phyloP scores from a whole-genome alignment of 2,329 filamentous ascomycete species.

The Chaetomiaceae sp. region DNA sequence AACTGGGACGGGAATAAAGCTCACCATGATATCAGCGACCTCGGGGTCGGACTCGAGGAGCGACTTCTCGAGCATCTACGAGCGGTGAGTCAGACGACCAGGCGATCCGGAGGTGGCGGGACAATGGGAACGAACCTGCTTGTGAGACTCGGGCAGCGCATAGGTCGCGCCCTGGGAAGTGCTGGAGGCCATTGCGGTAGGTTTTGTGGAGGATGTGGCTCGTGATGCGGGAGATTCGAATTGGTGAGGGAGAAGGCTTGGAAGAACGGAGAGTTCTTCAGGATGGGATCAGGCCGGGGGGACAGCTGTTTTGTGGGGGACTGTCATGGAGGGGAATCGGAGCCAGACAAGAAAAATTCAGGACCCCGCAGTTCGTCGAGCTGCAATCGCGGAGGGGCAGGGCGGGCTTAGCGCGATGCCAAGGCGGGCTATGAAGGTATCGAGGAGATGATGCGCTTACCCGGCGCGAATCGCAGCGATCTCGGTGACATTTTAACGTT shows the following conservation, averaged over 20 bases:
- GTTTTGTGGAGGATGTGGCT: not conserved
- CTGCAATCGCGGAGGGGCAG: conserved; percentile 15
- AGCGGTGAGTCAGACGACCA: conserved; percentile 28
- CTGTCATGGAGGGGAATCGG: conserved; percentile 15
- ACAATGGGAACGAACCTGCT: conserved; percentile 41
- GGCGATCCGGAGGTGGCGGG: conserved; percentile 9
- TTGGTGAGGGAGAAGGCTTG: not conserved
- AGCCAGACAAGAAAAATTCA: conserved; percentile 20
- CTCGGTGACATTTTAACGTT: no score
- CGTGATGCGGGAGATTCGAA: not conserved
- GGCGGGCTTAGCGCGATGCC: not conserved
- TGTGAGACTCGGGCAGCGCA: conserved; percentile 51
- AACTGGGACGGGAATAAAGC: conserved; percentile 28
- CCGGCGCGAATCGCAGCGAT: conserved; percentile 9
- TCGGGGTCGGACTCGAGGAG: conserved; percentile 88
- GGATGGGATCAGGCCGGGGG: not conserved
- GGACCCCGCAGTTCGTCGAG: conserved; percentile 16
- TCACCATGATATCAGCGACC: conserved; percentile 94
- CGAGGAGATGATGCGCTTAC: conserved; percentile 8
- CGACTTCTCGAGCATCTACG: conserved; percentile 90
- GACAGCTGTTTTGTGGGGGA: conserved; percentile 1
- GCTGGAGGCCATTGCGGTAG: conserved; percentile 23
- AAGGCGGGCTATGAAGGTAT: conserved; percentile 12
- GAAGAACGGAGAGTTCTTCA: not conserved
- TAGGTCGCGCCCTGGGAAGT: conserved; percentile 35